Conservation (phyloP, 352 stramenopile genomes). For the Pythium angustatum region DNA sequence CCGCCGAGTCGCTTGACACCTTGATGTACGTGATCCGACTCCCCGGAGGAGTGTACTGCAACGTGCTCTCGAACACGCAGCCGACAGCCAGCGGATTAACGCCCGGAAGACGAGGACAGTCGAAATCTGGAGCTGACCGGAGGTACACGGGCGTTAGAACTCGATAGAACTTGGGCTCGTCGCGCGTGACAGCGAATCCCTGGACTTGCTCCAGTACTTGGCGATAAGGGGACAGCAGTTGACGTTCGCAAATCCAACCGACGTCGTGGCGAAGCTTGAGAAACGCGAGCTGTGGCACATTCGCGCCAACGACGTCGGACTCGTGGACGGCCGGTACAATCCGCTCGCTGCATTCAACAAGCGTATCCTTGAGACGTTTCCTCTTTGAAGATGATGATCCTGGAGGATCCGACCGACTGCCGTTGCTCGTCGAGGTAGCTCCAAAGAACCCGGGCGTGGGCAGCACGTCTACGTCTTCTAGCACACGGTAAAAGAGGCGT, state of each 20-base stretch:
- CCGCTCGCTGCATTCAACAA: constrained; percentile 80
- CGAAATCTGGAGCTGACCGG: constrained; percentile 73
- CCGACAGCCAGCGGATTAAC: constrained; percentile 60
- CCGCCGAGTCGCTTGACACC: constrained; percentile 52
- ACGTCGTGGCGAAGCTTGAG: constrained; percentile 82
- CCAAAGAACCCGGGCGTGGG: constrained; percentile 45
- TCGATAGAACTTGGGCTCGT: constrained; percentile 77
- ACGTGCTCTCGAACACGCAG: constrained; percentile 76
- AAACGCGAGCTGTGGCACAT: constrained; percentile 44
- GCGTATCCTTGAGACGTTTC: constrained; percentile 66
- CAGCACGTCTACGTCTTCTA: constrained; percentile 67
- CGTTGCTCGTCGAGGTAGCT: constrained; percentile 12
- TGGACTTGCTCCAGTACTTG: constrained; percentile 70
- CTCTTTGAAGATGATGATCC: constrained; percentile 35
- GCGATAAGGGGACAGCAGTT: constrained; percentile 46
- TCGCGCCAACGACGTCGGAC: constrained; percentile 11
- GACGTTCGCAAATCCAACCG: constrained; percentile 77
- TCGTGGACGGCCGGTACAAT: constrained; percentile 44
- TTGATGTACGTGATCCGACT: constrained; percentile 84
- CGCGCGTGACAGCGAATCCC: constrained; percentile 63
- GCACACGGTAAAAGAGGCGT: constrained; percentile 75
- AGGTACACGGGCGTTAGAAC: constrained; percentile 68
- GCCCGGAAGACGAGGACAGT: constrained; percentile 69
- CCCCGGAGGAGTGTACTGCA: constrained; percentile 78
- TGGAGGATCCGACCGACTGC: constrained; percentile 13